Base-by-base conservation (phyloP, 176 grass and related monocot genomes). In the Oryza officinalis region DNA sequence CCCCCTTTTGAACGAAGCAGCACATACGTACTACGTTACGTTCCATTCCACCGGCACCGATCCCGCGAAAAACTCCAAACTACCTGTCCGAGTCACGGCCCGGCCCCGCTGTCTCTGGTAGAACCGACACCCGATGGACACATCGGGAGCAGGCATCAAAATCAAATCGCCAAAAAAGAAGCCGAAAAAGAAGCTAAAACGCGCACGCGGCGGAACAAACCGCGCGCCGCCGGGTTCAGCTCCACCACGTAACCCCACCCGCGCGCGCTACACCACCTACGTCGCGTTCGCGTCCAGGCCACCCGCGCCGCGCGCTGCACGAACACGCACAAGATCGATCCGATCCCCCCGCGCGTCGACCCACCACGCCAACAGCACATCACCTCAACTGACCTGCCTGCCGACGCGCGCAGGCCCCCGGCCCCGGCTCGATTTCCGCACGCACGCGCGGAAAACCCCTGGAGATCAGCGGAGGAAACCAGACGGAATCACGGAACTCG, bases 111-210 rank as follows among this genome's bases (percentile, higher is more conserved):
- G 88, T 64, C 83, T 7, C n/a, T 0, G 22, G 27, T 5, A 5
- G 22, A 61, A 63, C 45, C 88, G 88, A 86, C 88, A 86, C 2
- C 45, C 59, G 3, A 13, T 68, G 26, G 84, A 68, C 83, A 82
- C 72, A 23, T 6, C 78, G 66, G 65, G 72, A 25, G 65, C 52
- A 54, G 31, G 72, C 72, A 33, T 15, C 31, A 1, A 28, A 57
- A 71, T 71, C 77, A 17, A 11, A 61, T 61, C 57, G 57, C 57
- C 27, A 15, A 0, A 6, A 3, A 50, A 38, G 7, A 38, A 38
- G 57, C 57, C 27, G 11, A 0, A 6, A 3, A 50, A 30, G 10
- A 17, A 47, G 26, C 27, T 25, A 1, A 1, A 57, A n/a, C 87
- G 82, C 71, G 69, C 87, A 64, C 33, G 17, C 70, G 18, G 18